phyloP scores from a whole-genome alignment of 139 green algal species.

The Pleodorina starrii region DNA sequence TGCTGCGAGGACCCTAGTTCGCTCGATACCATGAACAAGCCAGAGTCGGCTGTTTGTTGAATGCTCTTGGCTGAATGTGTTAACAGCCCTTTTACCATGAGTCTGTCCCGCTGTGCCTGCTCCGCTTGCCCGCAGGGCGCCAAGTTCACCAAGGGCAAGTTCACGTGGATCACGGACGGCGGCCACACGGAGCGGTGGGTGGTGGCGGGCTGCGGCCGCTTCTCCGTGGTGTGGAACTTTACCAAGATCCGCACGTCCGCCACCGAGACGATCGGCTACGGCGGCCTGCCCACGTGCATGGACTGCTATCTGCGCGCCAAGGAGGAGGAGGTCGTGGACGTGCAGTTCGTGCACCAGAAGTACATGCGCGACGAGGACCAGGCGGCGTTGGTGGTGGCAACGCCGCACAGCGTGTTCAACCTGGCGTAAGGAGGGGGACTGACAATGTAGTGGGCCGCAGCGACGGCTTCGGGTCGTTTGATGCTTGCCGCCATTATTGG shows the following conservation, averaged over 20 bases:
- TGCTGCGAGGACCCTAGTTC: too few species aligned
- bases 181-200: conserved; percentile 89
- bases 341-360: conserved; percentile 84
- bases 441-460: too few species aligned
- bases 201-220: conserved; percentile 83
- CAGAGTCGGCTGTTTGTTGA: too few species aligned
- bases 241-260: conserved; percentile 47
- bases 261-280: conserved; percentile 66
- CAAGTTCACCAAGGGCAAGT: conserved; percentile 59
- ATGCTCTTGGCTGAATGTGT: too few species aligned
- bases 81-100: too few species aligned
- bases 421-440: too few species aligned
- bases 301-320: conserved; percentile 89
- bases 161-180: conserved; percentile 87
- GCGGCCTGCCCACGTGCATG: conserved; percentile 86
- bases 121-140: not conserved
- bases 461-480: too few species aligned
- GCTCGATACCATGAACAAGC: too few species aligned
- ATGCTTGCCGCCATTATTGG: too few species aligned
- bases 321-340: conserved; percentile 86
- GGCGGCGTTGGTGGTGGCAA: conserved; percentile 66
- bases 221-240: conserved; percentile 91
- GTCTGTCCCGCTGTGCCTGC: too few species aligned
- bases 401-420: conserved; percentile 70
- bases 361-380: conserved; percentile 42